Evolutionary conservation across 176 grass and related monocot species (phyloP).

Genomic region (Poa pratensis): DNA sequence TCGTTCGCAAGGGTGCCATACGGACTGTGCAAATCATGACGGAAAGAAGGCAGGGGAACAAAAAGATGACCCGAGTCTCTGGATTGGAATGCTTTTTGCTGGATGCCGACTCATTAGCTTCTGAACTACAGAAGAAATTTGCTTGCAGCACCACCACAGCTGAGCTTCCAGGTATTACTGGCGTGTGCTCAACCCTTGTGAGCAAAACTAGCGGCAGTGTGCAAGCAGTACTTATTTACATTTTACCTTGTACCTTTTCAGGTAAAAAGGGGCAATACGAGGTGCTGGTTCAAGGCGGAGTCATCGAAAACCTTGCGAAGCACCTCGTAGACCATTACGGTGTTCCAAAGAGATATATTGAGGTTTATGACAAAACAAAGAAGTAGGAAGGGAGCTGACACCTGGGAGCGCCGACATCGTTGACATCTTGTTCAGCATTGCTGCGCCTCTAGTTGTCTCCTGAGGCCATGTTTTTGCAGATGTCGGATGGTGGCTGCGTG

Average conservation of each 20-base stretch:
- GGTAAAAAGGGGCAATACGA: slow-evolving; percentile 92
- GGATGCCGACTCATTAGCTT: slow-evolving; percentile 75
- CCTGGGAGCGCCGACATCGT: not conserved
- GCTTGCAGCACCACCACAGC: slow-evolving; percentile 90
- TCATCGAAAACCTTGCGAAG: slow-evolving; percentile 84
- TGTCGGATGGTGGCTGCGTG: not conserved
- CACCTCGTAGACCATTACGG: slow-evolving; percentile 87
- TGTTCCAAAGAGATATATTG: slow-evolving; percentile 91
- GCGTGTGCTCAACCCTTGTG: not conserved
- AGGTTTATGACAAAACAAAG: slow-evolving; percentile 96
- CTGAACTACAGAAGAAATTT: slow-evolving; percentile 95
- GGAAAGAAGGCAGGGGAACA: slow-evolving; percentile 93
- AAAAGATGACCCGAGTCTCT: slow-evolving; percentile 86
- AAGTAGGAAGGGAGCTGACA: slow-evolving; percentile 47
- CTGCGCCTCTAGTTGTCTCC: not conserved
- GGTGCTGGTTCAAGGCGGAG: slow-evolving; percentile 87
- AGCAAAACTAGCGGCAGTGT: not conserved
- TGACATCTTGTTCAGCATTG: not conserved
- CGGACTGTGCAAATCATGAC: slow-evolving; percentile 89
- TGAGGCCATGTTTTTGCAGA: not conserved
- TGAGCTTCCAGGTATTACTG: slow-evolving; percentile 76
- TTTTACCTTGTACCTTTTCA: slow-evolving; percentile 31
- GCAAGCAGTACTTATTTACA: not conserved
- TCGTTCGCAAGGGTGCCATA: slow-evolving; percentile 77
- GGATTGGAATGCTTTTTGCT: slow-evolving; percentile 82